Evolutionary conservation across 2,329 filamentous ascomycete species (phyloP).

Genomic region (Nigrospora sphaerica): DNA sequence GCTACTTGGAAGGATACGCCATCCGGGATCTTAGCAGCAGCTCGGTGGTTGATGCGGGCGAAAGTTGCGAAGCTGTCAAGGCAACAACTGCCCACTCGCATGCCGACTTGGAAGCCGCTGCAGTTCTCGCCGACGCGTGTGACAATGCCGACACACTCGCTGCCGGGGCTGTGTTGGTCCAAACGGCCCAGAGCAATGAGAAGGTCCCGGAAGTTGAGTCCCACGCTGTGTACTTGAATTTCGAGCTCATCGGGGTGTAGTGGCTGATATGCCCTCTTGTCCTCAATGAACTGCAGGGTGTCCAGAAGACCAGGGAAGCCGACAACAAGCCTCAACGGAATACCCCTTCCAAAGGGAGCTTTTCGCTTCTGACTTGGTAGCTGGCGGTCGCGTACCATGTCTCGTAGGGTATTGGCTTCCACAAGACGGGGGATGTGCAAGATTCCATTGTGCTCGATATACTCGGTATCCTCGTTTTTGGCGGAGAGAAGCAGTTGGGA

Average conservation of each 20-base stretch:
- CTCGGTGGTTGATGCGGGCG: neutral
- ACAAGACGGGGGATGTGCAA: no score
- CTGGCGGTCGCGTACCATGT: no score
- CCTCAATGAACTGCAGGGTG: neutral
- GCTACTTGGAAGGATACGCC: neutral
- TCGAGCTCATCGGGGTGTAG: constrained; percentile 27
- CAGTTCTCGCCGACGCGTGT: constrained; percentile 22
- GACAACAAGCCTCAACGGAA: neutral
- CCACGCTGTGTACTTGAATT: constrained; percentile 25
- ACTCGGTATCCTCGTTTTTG: no score
- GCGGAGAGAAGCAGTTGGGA: no score
- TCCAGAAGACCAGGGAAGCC: constrained; percentile 12
- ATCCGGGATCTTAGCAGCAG: neutral
- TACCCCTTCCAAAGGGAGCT: no score
- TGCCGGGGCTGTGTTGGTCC: constrained; percentile 20
- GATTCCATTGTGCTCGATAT: no score
- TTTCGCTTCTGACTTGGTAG: no score
- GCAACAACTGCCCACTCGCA: neutral
- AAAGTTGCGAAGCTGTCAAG: neutral
- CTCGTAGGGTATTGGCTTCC: no score
- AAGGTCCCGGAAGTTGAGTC: constrained; percentile 27
- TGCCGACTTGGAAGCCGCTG: constrained; percentile 16
- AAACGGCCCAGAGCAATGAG: constrained; percentile 24
- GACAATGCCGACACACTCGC: constrained; percentile 32
- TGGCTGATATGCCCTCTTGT: neutral